Conservation (phyloP, 441 rosid genomes). For the Euphorbia celastroides region DNA sequence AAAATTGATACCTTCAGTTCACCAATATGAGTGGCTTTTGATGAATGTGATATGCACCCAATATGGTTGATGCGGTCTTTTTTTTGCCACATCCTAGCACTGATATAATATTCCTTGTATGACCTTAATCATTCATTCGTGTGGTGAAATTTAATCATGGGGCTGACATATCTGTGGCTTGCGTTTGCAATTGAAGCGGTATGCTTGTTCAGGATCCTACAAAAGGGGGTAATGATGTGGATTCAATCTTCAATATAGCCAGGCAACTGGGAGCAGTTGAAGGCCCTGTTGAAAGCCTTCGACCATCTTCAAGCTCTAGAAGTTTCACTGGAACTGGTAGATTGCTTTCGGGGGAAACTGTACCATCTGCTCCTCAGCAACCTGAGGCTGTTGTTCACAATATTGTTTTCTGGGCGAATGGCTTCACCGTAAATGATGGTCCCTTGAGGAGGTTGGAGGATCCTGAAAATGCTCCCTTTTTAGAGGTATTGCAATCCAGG, state of each 20-base stretch:
- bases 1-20: too few relatives aligned
- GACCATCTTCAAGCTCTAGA: constrained; percentile 69
- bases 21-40: too few relatives aligned
- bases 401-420: constrained; percentile 90
- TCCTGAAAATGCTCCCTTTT: constrained; percentile 90
- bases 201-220: constrained; percentile 96
- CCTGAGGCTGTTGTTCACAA: constrained; percentile 81
- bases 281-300: constrained; percentile 58
- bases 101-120: neutral
- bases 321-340: constrained; percentile 90
- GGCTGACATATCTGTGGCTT: neutral
- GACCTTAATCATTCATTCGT: neutral
- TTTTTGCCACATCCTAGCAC: neutral
- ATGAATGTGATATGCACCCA: neutral
- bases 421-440: constrained; percentile 92
- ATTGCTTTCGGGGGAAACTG: constrained; percentile 74
- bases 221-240: constrained; percentile 65
- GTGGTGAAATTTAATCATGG: neutral
- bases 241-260: constrained; percentile 85
- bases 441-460: constrained; percentile 85
- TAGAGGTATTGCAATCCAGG: constrained; percentile 50
- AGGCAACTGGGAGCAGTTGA: constrained; percentile 89
- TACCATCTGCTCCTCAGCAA: constrained; percentile 67
- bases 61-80: neutral
- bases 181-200: constrained; percentile 42